A percentile compares a stretch with the other conserved stretches of the same genome.
phyloP scores from a whole-genome alignment of 83 land plant genomes.

The Isoetes engelmannii region DNA sequence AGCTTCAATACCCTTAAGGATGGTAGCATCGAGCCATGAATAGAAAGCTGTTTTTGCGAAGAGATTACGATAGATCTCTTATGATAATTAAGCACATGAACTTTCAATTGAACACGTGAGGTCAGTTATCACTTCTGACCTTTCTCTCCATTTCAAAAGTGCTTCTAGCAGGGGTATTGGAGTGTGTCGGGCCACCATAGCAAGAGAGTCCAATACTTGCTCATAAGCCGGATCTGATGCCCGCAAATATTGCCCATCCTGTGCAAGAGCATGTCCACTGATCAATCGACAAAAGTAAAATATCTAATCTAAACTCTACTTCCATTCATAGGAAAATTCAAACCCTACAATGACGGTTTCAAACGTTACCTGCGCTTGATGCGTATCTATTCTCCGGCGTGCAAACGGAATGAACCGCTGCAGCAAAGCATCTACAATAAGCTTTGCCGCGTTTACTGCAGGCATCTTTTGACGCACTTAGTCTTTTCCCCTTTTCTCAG shows the following conservation, averaged over 20 bases:
- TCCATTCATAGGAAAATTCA: not conserved
- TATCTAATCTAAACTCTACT: not conserved
- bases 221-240: conserved; percentile 98
- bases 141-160: conserved; percentile 92
- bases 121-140: conserved; percentile 25
- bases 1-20: not conserved
- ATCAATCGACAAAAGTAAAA: not conserved
- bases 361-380: conserved; percentile 85
- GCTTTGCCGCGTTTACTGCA: conserved; percentile 76
- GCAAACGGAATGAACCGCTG: conserved; percentile 96
- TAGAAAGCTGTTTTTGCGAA: no score
- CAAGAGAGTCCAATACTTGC: conserved; percentile 93
- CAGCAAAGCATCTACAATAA: conserved; percentile 90
- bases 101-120: not conserved
- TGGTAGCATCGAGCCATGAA: no score
- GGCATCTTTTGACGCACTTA: conserved; percentile 22
- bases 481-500: no score
- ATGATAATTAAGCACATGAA: not conserved
- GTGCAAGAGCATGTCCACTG: conserved; percentile 3
- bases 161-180: conserved; percentile 94
- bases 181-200: conserved; percentile 96
- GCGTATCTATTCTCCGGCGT: conserved; percentile 90
- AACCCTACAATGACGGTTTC: not conserved
- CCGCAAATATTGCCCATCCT: conserved; percentile 98
- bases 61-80: no score